These are phyloP conservation scores for Boletus eberwhitei DNA, from an alignment of 768 basidiomycete species.

Conservation along the genomic window DNA sequence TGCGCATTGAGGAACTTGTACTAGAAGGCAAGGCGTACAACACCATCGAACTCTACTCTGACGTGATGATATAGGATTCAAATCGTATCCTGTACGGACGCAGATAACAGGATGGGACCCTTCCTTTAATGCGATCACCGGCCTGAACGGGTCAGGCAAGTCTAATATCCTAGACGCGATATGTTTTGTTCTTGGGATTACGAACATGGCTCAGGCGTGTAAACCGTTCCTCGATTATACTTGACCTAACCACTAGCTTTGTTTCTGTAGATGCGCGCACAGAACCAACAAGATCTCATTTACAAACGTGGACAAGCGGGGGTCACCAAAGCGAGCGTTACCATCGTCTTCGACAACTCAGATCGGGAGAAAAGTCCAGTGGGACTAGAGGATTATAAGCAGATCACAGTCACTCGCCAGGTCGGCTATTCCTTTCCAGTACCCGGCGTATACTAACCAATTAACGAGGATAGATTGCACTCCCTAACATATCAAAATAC, in stretches of 20 bases:
- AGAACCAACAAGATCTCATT: constrained; percentile 95
- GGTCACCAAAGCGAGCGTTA: constrained; percentile 94
- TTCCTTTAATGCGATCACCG: constrained; percentile 98
- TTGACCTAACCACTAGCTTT: neutral
- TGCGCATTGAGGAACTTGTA: constrained; percentile 95
- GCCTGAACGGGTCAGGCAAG: constrained; percentile 94
- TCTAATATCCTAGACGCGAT: constrained; percentile 99
- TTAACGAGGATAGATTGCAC: constrained; percentile 63
- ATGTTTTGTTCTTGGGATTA: constrained; percentile 97
- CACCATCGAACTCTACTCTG: neutral
- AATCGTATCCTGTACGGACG: constrained; percentile 95
- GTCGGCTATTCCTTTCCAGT: constrained; percentile 39
- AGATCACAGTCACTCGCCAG: constrained; percentile 97
- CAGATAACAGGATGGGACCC: constrained; percentile 96
- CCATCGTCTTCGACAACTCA: constrained; percentile 98
- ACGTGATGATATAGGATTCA: constrained; percentile 65
- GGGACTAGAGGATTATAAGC: constrained; percentile 73
- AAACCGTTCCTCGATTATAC: neutral
- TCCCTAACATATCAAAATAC: constrained; percentile 93
- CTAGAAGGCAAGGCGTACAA: constrained; percentile 63
- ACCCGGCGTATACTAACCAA: neutral
- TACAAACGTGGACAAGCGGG: constrained; percentile 99
- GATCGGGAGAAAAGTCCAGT: constrained; percentile 80
- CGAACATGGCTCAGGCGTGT: constrained; percentile 88
- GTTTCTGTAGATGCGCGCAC: constrained; percentile 76